Conservation (phyloP, 2,329 filamentous ascomycete genomes). For the Simplicillium sp. region DNA sequence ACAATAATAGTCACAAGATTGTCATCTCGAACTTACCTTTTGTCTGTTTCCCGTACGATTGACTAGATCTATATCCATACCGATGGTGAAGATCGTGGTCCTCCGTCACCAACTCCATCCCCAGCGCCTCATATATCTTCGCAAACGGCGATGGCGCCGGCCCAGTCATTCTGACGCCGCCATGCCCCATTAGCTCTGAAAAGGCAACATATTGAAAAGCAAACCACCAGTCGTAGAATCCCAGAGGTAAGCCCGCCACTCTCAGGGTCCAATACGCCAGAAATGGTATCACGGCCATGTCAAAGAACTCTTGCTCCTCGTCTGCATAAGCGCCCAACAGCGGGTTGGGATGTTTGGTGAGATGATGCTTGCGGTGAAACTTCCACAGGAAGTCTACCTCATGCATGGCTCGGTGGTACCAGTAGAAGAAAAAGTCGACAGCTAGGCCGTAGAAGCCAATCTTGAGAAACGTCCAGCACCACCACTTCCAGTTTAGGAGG, state of each 20-base stretch:
- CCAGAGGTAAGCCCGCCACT: conserved; percentile 24
- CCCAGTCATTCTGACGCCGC: conserved; percentile 22
- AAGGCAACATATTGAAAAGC: conserved; percentile 31
- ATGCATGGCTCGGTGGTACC: conserved; percentile 31
- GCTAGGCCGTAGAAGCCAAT: conserved; percentile 27
- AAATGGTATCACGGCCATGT: conserved; percentile 27
- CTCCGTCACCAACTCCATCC: conserved; percentile 26
- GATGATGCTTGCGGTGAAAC: conserved; percentile 30
- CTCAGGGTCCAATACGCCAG: conserved; percentile 24
- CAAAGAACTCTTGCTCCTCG: conserved; percentile 27
- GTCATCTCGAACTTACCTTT: not conserved
- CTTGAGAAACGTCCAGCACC: conserved; percentile 20
- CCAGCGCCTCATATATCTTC: conserved; percentile 20
- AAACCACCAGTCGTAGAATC: conserved; percentile 35
- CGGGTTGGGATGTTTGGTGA: conserved; percentile 31
- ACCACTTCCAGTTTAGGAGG: conserved; percentile 16
- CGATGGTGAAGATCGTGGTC: conserved; percentile 17
- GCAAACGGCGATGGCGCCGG: conserved; percentile 19
- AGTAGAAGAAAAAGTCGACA: conserved; percentile 25
- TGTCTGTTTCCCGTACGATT: conserved; percentile 26
- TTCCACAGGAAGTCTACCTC: conserved; percentile 26
- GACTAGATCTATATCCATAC: conserved; percentile 22
- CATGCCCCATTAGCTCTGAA: conserved; percentile 24
- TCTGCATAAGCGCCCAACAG: conserved; percentile 29
- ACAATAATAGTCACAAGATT: no score